Conservation (phyloP, 73 alveolate species). For the Tetrahymena malaccensis region DNA sequence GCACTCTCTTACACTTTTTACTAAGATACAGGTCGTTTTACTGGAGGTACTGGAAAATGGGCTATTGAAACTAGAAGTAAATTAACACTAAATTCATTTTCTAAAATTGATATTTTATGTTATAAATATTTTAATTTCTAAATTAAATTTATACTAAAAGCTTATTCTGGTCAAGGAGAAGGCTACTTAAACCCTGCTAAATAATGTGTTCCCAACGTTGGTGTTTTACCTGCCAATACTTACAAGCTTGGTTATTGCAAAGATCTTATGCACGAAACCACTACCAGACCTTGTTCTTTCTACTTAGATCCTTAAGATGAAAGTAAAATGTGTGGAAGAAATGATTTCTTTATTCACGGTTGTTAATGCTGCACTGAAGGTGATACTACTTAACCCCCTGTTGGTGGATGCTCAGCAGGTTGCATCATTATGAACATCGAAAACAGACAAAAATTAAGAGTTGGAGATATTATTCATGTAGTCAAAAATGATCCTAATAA, state of each 20-base stretch:
- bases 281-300: conserved; percentile 42
- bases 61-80: conserved; percentile 27
- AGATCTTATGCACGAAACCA: conserved; percentile 37
- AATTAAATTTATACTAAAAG: neutral
- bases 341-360: conserved; percentile 33
- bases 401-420: conserved; percentile 36
- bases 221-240: conserved; percentile 40
- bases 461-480: conserved; percentile 4
- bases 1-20: conserved; percentile 17
- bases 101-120: neutral
- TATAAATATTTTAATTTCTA: neutral
- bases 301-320: conserved; percentile 16
- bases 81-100: neutral
- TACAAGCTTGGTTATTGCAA: conserved; percentile 42
- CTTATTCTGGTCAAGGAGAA: conserved; percentile 31
- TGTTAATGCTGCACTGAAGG: conserved; percentile 41
- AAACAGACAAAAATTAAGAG: conserved; percentile 7
- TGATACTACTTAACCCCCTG: conserved; percentile 34
- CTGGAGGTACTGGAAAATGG: conserved; percentile 33
- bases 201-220: conserved; percentile 39
- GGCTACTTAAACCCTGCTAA: conserved; percentile 31
- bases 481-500: conserved; percentile 8
- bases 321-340: conserved; percentile 40
- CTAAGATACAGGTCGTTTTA: conserved; percentile 32
- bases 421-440: conserved; percentile 20